phyloP scores from a whole-genome alignment of 352 stramenopile genomes.

The Phytophthora aleatoria region DNA sequence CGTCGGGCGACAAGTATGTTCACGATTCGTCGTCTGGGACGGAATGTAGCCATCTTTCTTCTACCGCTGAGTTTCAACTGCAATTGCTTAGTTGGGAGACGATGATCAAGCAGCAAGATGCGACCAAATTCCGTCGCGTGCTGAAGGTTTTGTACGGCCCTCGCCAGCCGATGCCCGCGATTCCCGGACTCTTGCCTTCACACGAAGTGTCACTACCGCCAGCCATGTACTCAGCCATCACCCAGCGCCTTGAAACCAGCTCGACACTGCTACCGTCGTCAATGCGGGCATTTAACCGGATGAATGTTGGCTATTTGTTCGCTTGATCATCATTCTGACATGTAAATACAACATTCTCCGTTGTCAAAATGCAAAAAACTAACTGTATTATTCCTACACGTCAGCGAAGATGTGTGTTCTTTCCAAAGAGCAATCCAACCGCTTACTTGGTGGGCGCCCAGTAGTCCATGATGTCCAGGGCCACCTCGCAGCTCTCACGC shows the following conservation, averaged over 20 bases:
- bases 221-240: conserved; percentile 38
- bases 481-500: conserved; percentile 95
- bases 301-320: conserved; percentile 67
- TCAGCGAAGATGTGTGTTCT: conserved; percentile 8
- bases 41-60: conserved; percentile 1
- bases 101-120: conserved; percentile 44
- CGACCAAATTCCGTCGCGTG: conserved; percentile 49
- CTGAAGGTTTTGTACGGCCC: conserved; percentile 71
- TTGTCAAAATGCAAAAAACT: conserved; percentile 11
- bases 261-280: conserved; percentile 54
- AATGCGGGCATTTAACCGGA: conserved; percentile 56
- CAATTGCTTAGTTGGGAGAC: conserved; percentile 81
- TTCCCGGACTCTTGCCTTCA: conserved; percentile 27
- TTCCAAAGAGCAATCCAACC: neutral
- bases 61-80: conserved; percentile 27
- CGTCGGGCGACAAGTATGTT: conserved; percentile 9
- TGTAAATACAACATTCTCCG: neutral
- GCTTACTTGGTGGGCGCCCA: conserved; percentile 75
- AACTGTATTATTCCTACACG: conserved; percentile 38
- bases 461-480: conserved; percentile 98
- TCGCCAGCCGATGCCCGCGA: conserved; percentile 10
- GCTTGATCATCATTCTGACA: conserved; percentile 26
- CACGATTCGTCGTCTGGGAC: neutral
- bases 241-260: conserved; percentile 46
- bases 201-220: conserved; percentile 43